phyloP scores from a whole-genome alignment of 805 yeast species.

The Saturnispora besseyi region DNA sequence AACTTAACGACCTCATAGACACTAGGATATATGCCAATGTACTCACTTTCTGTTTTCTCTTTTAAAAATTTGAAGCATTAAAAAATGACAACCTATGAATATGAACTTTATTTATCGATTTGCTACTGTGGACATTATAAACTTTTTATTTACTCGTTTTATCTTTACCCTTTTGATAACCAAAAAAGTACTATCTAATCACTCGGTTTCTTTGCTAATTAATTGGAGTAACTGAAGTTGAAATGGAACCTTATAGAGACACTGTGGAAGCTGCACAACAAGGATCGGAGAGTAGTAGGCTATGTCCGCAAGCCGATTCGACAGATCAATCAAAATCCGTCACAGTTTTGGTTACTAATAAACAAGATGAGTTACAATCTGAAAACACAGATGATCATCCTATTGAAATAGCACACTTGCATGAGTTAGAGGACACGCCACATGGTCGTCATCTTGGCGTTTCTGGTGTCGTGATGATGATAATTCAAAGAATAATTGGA shows the following conservation, averaged over 20 bases:
- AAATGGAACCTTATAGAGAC: background rate
- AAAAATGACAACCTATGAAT: no score
- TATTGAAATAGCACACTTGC: conserved; percentile 19
- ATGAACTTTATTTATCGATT: background rate
- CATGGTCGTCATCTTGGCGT: conserved; percentile 71
- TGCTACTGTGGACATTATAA: background rate
- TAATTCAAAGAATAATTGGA: conserved; percentile 63
- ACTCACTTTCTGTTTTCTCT: no score
- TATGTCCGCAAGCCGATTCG: background rate
- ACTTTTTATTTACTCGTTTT: no score
- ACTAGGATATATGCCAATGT: no score
- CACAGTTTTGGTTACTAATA: background rate
- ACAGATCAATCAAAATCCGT: background rate
- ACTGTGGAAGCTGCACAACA: background rate
- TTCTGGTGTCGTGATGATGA: conserved; percentile 54
- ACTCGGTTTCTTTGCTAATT: no score
- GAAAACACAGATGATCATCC: background rate
- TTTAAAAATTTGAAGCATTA: no score
- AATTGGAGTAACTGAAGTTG: background rate
- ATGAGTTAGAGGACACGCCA: conserved; percentile 42
- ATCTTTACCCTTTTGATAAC: no score
- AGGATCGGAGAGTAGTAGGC: background rate
- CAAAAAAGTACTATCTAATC: no score
- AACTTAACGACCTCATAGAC: background rate
- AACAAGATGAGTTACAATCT: background rate